Base-by-base conservation (phyloP, 164 flowering plant species). In the Umbilicus rupestris region DNA sequence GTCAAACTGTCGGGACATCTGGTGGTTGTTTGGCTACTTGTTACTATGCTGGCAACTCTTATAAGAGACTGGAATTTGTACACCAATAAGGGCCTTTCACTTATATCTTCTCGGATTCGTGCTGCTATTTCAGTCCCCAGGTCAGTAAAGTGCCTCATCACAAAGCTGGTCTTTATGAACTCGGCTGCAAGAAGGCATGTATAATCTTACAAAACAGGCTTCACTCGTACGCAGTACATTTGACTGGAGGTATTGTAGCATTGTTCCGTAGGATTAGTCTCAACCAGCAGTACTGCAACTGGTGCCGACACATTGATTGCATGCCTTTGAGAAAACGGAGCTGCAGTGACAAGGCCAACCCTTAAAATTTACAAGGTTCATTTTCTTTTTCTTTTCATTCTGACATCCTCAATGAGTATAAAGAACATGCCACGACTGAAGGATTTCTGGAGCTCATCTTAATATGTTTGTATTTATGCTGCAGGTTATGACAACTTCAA, bases 1-100 rank as follows among this genome's bases (percentile, higher is more conserved):
- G n/a, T n/a, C 76, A 70, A 26, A 75, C 76, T 39, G 87, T 88
- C 66, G 72, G 81, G 65, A 78, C 97, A 33, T 88, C 96, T 24
- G 88, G 81, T 71, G 85, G 71, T 72, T 84, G 64, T 85, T 81
- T 81, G 98, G 70, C 73, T 90, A 72, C 80, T 92, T 55, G 98
- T 96, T 64, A 81, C 93, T 39, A 78, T 77, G 80, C 75, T 88
- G 62, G 82, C 90, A 39, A 85, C 77, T 29, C 80, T 92, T 26
- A 72, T 85, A 41, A 66, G 74, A 41, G 77, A 88, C 74, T 90
- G 97, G 97, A 75, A 77, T 62, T 24, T 77, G 62, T 88, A 85
- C 73, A 66, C 74, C 39, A 64, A 81, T 62, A 92, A 88, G 96
- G 96, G 88, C 55, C 45, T n/a, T 70, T 44, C 9, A 12, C 39